Conservation (phyloP, 441 rosid genomes). For the Codiaeum variegatum region DNA sequence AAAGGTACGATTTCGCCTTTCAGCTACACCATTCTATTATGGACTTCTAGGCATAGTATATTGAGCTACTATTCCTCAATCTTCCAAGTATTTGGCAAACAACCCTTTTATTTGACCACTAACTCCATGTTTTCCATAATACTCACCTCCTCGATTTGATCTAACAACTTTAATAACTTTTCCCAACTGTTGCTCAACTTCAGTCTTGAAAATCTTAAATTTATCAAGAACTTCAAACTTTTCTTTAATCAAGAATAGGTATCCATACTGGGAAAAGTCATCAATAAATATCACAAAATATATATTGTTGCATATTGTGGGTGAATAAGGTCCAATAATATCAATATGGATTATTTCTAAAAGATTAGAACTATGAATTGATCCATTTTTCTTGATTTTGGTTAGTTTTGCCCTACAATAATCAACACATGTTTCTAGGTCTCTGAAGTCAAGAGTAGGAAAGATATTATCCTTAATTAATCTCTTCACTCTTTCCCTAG, state of each 20-base stretch:
- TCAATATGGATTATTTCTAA: neutral
- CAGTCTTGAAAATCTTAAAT: neutral
- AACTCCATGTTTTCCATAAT: neutral
- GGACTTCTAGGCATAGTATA: neutral
- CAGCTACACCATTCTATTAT: neutral
- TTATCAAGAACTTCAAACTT: neutral
- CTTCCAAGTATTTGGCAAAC: neutral
- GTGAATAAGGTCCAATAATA: neutral
- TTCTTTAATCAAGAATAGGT: constrained; percentile 4
- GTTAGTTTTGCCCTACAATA: neutral
- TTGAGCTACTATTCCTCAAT: neutral
- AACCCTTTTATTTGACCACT: neutral
- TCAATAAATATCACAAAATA: neutral
- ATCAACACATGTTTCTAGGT: neutral
- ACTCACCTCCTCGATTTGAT: neutral
- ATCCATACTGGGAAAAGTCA: no score
- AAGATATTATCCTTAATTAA: neutral
- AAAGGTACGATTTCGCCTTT: neutral
- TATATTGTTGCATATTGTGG: neutral
- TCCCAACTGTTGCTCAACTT: neutral
- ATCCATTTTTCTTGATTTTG: neutral
- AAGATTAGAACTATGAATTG: neutral
- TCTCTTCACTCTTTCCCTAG: neutral
- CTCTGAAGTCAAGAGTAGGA: neutral
- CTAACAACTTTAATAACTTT: neutral